Base-by-base conservation (phyloP, 2,329 filamentous ascomycete species). In the Monilinia fructigena region DNA sequence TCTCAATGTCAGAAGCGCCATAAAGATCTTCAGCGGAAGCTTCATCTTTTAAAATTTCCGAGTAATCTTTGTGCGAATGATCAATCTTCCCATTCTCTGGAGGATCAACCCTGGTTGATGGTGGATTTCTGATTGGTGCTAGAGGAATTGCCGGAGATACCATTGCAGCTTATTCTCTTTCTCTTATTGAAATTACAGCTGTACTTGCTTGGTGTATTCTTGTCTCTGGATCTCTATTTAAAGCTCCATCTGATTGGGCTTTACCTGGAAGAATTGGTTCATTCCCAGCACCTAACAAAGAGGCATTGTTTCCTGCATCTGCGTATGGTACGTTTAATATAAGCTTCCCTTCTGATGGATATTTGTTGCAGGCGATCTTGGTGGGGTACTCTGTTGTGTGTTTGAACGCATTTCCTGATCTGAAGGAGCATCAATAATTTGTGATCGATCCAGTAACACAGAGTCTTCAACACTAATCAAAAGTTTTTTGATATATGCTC, bases 401-500 rank as follows among this genome's bases (percentile, higher is more conserved):
- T 12, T 60, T 14, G 28, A 50, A 26, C 56, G 20, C 5, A 38
- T n/a, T 18, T 60, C 56, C 20, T 38, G 42, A 50, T 60, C 56
- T 1, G 56, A 60, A 50, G 56, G 20, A 4, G 45, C n/a, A 50
- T 60, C 56, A 23, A 60, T 60, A 23, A 60, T 48, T 16, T 60
- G 56, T 10, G 56, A 60, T 38, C 56, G 20, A 16, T 60, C 20
- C 45, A 60, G 26, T 38, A 60, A 16, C n/a, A 60, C 56, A 23
- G 45, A 2, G 48, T 50, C 56, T 23, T 60, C 45, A 35, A 50
- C 26, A 1, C 56, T 42, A 50, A 50, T 60, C 56, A 50, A 50
- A 60, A 48, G 11, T 60, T 42, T 38, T 38, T 60, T 1, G 56
- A 50, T 18, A 60, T 60, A 23, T 60, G 56, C 23, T 60, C 56